Evolutionary conservation across 108 stramenopile species (phyloP).

Genomic region (Nannochloropsis granulata): DNA sequence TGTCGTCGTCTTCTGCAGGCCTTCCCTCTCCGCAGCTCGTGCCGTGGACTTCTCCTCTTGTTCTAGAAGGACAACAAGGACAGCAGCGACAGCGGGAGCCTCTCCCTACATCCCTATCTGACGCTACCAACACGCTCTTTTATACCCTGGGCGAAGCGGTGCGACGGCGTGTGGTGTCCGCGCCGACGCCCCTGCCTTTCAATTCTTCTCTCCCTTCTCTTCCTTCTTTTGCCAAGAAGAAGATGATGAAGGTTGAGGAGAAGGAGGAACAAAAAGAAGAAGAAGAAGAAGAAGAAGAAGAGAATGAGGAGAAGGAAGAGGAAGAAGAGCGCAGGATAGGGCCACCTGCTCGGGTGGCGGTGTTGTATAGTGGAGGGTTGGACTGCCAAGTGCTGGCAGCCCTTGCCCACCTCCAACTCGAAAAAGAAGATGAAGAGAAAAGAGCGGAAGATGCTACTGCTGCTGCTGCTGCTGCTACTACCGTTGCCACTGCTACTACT

Average conservation of each 20-base stretch:
- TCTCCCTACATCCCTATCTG: not conserved
- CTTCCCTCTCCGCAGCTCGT: not conserved
- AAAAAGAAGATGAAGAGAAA: not conserved
- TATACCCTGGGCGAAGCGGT: not conserved
- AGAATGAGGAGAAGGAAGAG: not conserved
- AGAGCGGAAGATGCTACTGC: not conserved
- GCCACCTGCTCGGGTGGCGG: conserved; percentile 41
- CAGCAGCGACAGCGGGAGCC: not conserved
- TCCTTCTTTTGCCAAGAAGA: too few relatives aligned
- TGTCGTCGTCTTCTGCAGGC: not conserved
- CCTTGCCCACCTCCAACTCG: conserved; percentile 46
- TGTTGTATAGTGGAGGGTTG: conserved; percentile 88
- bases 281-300: too few relatives aligned
- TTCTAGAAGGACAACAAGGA: not conserved
- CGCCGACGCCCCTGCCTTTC: not conserved
- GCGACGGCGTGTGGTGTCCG: not conserved
- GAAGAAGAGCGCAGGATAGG: not conserved
- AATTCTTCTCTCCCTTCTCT: too few relatives aligned
- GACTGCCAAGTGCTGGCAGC: conserved; percentile 86
- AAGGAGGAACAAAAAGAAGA: too few relatives aligned
- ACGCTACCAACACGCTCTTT: not conserved
- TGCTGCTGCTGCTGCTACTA: not conserved
- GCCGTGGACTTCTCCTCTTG: not conserved
- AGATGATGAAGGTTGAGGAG: too few relatives aligned
- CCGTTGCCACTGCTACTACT: conserved; percentile 21